Evolutionary conservation across 495 filamentous ascomycete genomes (phyloP), one percentile per base, ranked within the genome.

Genomic region (Neurospora sp.): DNA sequence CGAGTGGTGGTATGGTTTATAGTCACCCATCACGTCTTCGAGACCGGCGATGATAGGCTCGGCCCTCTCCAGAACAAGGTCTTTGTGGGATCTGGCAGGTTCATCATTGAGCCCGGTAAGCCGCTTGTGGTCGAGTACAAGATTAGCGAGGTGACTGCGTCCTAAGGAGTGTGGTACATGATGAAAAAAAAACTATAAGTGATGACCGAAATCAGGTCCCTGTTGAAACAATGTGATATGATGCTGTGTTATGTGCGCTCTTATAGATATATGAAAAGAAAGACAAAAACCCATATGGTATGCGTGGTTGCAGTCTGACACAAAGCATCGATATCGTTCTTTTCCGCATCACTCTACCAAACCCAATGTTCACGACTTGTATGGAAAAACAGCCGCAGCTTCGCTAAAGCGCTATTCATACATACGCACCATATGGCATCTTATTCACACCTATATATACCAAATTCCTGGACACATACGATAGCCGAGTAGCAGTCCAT

Each of bases 121-220:
- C 82, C 85, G 1, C 70, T 82, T 4, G 78, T 85, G 42, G 88
- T 90, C 22, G 87, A 90, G 81, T 90, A 90, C 76, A 85, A 86
- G 77, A 82, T 90, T 75, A 86, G 87, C 73, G 85, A 88, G 81
- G 86, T 88, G 42, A 71, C 76, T 22, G 73, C 47, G 3, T 81
- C 47, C 20, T 59, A 12, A 38, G 16, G 4, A 14, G 16, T 35
- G 18, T 41, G 38, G 27, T 65, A 8, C 53, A 37, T 8, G 3
- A 37, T n/a, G 35, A n/a, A 45, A 14, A 31, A 31, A 2, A n/a
- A 44, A 27, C 1, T 20, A 44, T 8, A 10, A 45, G 42, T 31
- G 22, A 35, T 35, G 53, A 35, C 53, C 3, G 35, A 8, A 6
- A 18, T 8, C 10, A 18, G 5, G 14, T 4, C 27, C 27, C 1